Conservation (phyloP, 176 grass and related monocot genomes). For the Chrysopogon serrulatus region DNA sequence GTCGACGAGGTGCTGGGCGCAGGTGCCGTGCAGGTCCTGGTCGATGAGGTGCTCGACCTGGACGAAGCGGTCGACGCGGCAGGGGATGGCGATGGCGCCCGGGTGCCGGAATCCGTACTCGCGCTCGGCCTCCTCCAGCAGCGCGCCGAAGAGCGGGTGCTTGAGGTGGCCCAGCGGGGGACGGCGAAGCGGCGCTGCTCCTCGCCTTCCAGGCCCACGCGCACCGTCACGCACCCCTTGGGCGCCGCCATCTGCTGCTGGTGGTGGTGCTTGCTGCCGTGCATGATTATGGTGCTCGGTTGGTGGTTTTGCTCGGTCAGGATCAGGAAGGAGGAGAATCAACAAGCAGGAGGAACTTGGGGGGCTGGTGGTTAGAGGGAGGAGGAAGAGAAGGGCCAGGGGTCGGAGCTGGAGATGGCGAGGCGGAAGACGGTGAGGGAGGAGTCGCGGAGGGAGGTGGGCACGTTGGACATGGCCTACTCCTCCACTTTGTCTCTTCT, state of each 20-base stretch:
- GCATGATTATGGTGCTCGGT: background rate
- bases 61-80: constrained; percentile 70
- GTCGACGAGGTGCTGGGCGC: constrained; percentile 21
- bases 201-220: constrained; percentile 69
- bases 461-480: constrained; percentile 72
- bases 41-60: constrained; percentile 59
- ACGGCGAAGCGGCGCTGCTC: constrained; percentile 72
- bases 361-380: background rate
- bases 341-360: too few relatives aligned
- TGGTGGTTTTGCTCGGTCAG: background rate
- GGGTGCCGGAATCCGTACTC: constrained; percentile 78
- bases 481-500: background rate
- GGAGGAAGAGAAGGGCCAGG: constrained; percentile 50
- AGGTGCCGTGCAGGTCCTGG: constrained; percentile 34
- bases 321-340: background rate
- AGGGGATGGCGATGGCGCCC: constrained; percentile 86
- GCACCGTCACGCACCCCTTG: constrained; percentile 77
- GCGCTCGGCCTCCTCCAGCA: constrained; percentile 70
- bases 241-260: constrained; percentile 18
- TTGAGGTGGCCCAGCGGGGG: constrained; percentile 74
- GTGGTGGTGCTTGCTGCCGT: constrained; percentile 10
- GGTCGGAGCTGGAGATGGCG: constrained; percentile 70
- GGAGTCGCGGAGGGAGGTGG: constrained; percentile 61
- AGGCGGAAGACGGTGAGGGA: constrained; percentile 80
- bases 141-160: constrained; percentile 79